Evolutionary conservation across 2,329 filamentous ascomycete species (phyloP), one percentile per base, ranked within the genome.

Genomic region (Neofusicoccum cordaticola): DNA sequence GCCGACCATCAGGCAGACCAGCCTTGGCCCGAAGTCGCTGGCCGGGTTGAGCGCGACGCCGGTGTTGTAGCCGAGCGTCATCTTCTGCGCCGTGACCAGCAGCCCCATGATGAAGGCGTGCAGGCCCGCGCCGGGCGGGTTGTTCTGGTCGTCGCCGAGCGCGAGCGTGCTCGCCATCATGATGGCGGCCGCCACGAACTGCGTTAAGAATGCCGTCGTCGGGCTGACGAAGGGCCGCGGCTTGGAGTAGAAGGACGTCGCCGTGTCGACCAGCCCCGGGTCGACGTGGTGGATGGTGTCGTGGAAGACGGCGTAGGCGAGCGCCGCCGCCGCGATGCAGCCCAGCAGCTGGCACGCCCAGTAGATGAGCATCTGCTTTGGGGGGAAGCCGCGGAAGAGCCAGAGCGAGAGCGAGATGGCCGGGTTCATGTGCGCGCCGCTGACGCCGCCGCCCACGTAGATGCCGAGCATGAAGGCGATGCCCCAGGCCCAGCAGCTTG

Each of bases 381-480:
- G 70, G 0, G 75, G 76, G 44, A 78, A 78, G 6, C 76, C 76
- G 84, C 62, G 62, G 45, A 64, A 64, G 35, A 77, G 58, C 8
- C 69, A 71, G 0, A 42, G 79, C 66, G 31, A 74, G 76, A 82
- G 71, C 0, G 79, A 79, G 7, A 83, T 75, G 0, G 76, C 79
- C 0, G 82, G 82, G 58, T 82, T 83, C 22, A 84, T 73, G 62
- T 83, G 81, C 0, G 77, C 80, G 63, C 82, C 81, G 3, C 78
- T 81, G 2, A 82, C 74, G n/a, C 81, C 81, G 68, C 80, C 81
- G 2, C 77, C 75, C 2, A 80, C 63, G 62, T 81, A 82, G 66
- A 82, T 80, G 7, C 75, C 81, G 1, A 81, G 75, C 81, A 86
- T 87, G 31, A 81, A 80, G 1, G 81, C 83, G n/a, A 86, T 75